Base-by-base conservation (phyloP, 164 flowering plant genomes). In the Tetracentron sinense region DNA sequence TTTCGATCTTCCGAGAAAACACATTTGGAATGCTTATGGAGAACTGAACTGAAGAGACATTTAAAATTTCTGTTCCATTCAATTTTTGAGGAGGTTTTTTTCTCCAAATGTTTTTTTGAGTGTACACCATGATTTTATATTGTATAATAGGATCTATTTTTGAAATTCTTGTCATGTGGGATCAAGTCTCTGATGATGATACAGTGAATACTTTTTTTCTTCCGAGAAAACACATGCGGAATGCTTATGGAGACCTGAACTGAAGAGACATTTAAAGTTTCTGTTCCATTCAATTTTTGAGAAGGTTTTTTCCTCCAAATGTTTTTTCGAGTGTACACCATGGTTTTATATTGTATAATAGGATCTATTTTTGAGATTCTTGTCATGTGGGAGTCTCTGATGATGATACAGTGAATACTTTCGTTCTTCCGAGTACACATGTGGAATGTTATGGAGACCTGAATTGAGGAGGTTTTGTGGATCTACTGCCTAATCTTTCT, bases 31-130 rank as follows among this genome's bases (percentile, higher is more conserved):
- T 38, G 7, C 27, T 61, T 54, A 12, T 63, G 73, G 73, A 69
- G 73, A 69, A 68, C 68, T 63, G 73, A 69, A 69, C 73, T 69
- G 73, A 69, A 66, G 70, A 60, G 68, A 54, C 63, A 11, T 25
- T 30, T 5, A 20, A 1, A 25, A 22, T 30, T 49, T 57, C 46
- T 65, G 42, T 6, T 19, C n/a, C n/a, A 12, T 57, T 20, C 3
- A 23, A 2, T 6, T 1, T 56, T 7, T n/a, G 27, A 7, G 22
- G 47, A n/a, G n/a, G n/a, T n/a, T 25, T 23, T 22, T 5, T 48
- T 42, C n/a, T n/a, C n/a, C n/a, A n/a, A n/a, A n/a, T n/a, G n/a
- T n/a, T n/a, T n/a, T n/a, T n/a, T n/a, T n/a, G n/a, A n/a, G n/a
- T n/a, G n/a, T n/a, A n/a, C n/a, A n/a, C n/a, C n/a, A n/a, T n/a